Evolutionary conservation across 108 stramenopile genomes (phyloP), one percentile per base, ranked within the genome.

Genomic region (Nitzschia sp.): DNA sequence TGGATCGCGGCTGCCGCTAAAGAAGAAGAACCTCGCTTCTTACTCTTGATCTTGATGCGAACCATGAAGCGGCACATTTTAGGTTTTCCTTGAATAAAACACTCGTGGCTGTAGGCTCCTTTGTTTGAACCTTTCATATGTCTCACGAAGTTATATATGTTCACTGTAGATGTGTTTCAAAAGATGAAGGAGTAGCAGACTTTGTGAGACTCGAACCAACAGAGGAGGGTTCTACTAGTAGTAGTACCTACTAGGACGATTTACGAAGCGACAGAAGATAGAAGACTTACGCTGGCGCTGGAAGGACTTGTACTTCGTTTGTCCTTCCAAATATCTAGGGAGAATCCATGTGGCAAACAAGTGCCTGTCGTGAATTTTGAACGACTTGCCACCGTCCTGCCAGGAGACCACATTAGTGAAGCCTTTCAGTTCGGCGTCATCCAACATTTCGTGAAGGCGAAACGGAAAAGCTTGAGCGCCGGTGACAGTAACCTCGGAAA

Each of bases 291-390:
- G 64, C 55, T 91, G 87, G 11, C 95, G 71, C 64, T 96, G 90
- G 61, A 96, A 94, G 38, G 83, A 83, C 27, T 85, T 75, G 66
- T 81, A 81, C 66, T 82, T 83, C 31, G 90, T 84, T 57, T 90
- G 93, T 8, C 35, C 30, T 19, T 80, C 81, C 61, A 97, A 97
- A 78, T 87, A 93, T 6, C 46, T 26, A 2, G 92, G 91, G 82
- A 97, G 75, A 29, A 93, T 44, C 9, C 76, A 31, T 22, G 60
- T 45, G 25, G 73, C 76, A 58, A 90, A 87, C 21, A 58, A 56
- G 6, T 79, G 63, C 3, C 61, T 74, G 41, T 85, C 67, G 59
- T 83, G 81, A 22, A 89, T 68, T n/a, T 66, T 47, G 54, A 89
- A 89, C 56, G 70, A 68, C 28, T 76, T 47, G 26, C 83, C 85